Conservation (phyloP, 2,329 filamentous ascomycete species). For the Pyricularia pennisetigena region DNA sequence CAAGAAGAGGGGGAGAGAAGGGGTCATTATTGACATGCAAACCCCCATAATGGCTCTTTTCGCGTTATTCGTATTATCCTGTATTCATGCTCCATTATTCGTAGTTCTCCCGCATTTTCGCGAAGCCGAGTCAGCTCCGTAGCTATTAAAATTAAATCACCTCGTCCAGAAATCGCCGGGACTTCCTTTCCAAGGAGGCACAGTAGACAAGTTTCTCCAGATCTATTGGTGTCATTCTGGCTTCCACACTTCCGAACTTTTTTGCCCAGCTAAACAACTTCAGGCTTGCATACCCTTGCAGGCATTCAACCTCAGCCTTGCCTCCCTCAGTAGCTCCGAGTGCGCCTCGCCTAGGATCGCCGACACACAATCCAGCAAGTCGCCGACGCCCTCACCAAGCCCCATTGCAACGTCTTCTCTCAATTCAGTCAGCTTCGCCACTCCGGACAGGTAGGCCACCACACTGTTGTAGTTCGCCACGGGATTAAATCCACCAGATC, state of each 20-base stretch:
- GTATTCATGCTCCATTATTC: neutral
- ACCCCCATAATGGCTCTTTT: neutral
- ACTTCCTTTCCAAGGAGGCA: neutral
- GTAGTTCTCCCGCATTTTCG: neutral
- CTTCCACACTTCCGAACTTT: neutral
- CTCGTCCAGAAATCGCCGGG: neutral
- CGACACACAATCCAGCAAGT: slow-evolving; percentile 32
- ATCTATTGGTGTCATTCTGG: neutral
- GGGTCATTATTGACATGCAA: neutral
- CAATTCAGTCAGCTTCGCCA: slow-evolving; percentile 62
- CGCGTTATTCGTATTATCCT: neutral
- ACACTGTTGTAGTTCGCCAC: slow-evolving; percentile 22
- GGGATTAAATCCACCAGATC: neutral
- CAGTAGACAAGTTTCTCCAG: neutral
- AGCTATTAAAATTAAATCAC: neutral
- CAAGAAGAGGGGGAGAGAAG: neutral
- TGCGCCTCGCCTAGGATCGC: slow-evolving; percentile 32
- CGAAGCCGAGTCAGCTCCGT: neutral
- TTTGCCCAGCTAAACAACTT: neutral
- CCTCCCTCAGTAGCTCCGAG: slow-evolving; percentile 69
- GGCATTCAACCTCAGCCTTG: slow-evolving; percentile 56
- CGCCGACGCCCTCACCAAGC: slow-evolving; percentile 45
- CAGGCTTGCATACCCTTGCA: slow-evolving; percentile 47
- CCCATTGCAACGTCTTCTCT: slow-evolving; percentile 56
- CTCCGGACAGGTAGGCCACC: slow-evolving; percentile 41